Conservation (phyloP, 2,329 filamentous ascomycete genomes). For the Truncatella angustata region DNA sequence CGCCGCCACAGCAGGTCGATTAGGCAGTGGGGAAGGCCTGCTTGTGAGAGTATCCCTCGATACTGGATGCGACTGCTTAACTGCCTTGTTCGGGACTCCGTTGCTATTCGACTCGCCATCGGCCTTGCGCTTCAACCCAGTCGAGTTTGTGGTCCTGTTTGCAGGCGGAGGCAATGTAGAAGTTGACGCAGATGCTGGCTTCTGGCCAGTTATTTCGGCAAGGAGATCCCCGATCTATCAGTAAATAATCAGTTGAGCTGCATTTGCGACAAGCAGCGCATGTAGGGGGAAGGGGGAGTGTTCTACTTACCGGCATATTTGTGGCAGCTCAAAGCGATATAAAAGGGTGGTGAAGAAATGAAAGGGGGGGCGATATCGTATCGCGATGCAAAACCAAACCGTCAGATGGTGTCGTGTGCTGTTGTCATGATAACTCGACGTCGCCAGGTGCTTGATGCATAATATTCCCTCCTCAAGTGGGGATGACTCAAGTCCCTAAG, state of each 20-base stretch:
- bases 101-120: slow-evolving; percentile 41
- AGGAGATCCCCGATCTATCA: slow-evolving; percentile 55
- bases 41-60: background rate
- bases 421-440: slow-evolving; percentile 1
- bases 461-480: no score
- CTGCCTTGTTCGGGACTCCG: slow-evolving; percentile 19
- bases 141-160: slow-evolving; percentile 25
- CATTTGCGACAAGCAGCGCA: slow-evolving; percentile 17
- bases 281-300: background rate
- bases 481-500: no score
- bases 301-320: slow-evolving; percentile 18
- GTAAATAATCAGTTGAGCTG: background rate
- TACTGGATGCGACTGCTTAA: slow-evolving; percentile 8
- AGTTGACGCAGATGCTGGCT: slow-evolving; percentile 35
- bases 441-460: slow-evolving; percentile 1
- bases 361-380: background rate
- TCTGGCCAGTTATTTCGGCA: slow-evolving; percentile 59
- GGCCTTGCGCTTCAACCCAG: slow-evolving; percentile 55
- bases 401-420: slow-evolving; percentile 4
- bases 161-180: slow-evolving; percentile 4
- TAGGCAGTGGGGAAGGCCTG: background rate
- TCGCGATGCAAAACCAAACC: background rate
- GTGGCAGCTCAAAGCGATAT: slow-evolving; percentile 12
- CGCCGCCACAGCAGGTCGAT: background rate
- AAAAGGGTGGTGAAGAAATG: slow-evolving; percentile 13